phyloP scores from a whole-genome alignment of 1,139 yeast species.

The Blastobotrys serpentis region DNA sequence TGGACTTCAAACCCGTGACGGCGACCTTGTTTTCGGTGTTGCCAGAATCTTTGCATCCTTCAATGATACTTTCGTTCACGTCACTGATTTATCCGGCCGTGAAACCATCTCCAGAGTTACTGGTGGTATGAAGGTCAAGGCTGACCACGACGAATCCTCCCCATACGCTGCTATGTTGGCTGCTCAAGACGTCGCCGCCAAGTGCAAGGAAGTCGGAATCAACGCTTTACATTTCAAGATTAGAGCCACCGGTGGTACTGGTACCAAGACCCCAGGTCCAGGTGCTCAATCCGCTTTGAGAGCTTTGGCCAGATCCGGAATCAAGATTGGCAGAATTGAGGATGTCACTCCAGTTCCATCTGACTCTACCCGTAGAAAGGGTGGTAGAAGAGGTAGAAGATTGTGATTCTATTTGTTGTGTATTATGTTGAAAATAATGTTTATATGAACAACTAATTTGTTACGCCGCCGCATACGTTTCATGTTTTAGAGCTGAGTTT shows the following conservation, averaged over 20 bases:
- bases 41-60: conserved; percentile 99
- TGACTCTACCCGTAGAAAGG: conserved; percentile 99
- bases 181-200: conserved; percentile 99
- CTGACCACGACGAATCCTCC: conserved; percentile 99
- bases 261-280: conserved; percentile 99
- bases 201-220: conserved; percentile 99
- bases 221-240: conserved; percentile 99
- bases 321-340: conserved; percentile 99
- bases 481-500: too few species aligned
- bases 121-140: conserved; percentile 99
- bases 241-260: conserved; percentile 99
- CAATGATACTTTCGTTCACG: conserved; percentile 99
- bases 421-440: conserved; percentile 8
- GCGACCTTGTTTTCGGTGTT: conserved; percentile 99
- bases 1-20: conserved; percentile 88
- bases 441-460: conserved; percentile 9
- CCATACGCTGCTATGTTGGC: conserved; percentile 99
- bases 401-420: conserved; percentile 38
- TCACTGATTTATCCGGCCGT: conserved; percentile 99
- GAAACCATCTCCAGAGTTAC: conserved; percentile 99
- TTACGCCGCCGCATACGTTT: background rate
- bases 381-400: conserved; percentile 99
- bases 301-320: conserved; percentile 99
- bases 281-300: conserved; percentile 99
- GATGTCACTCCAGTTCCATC: conserved; percentile 99